Percentiles rank a stretch among this genome's conserved stretches.
These are phyloP conservation scores for Hydnum rufescens DNA, from an alignment of 768 basidiomycete species.

Conservation along the genomic window DNA sequence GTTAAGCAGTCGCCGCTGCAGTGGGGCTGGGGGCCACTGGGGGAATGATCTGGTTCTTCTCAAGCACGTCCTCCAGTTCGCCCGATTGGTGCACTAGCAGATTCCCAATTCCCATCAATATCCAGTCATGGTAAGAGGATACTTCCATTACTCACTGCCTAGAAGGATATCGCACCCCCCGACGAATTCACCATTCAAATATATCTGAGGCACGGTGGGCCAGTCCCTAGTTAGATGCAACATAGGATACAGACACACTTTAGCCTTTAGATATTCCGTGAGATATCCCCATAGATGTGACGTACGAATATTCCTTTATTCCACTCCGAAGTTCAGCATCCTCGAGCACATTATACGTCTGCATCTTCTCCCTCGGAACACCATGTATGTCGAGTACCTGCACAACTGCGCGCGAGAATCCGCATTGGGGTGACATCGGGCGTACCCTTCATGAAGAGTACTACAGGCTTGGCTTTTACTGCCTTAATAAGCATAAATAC, in stretches of 20 bases:
- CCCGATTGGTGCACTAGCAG: conserved; percentile 84
- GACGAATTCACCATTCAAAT: conserved; percentile 85
- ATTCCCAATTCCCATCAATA: neutral
- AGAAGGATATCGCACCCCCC: conserved; percentile 94
- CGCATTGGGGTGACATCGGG: conserved; percentile 73
- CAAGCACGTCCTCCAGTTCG: conserved; percentile 68
- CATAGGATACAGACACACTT: no score
- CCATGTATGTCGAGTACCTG: conserved; percentile 77
- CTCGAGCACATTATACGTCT: conserved; percentile 77
- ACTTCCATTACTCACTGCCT: conserved; percentile 52
- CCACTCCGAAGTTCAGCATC: conserved; percentile 64
- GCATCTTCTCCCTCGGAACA: conserved; percentile 60
- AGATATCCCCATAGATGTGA: conserved; percentile 12
- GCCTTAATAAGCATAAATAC: conserved; percentile 23
- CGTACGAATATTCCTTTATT: conserved; percentile 95
- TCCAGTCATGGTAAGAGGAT: conserved; percentile 1
- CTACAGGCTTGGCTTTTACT: conserved; percentile 55
- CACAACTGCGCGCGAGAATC: conserved; percentile 86
- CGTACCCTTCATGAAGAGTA: conserved; percentile 97
- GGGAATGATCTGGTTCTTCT: conserved; percentile 49
- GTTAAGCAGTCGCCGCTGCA: no score
- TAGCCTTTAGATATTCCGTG: neutral
- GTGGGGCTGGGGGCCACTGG: conserved; percentile 23
- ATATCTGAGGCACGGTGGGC: conserved; percentile 95
- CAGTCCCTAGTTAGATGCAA: conserved; percentile 44